These are phyloP conservation scores for Diutina pseudorugosa DNA, from an alignment of 1,139 yeast species.

Conservation along the genomic window DNA sequence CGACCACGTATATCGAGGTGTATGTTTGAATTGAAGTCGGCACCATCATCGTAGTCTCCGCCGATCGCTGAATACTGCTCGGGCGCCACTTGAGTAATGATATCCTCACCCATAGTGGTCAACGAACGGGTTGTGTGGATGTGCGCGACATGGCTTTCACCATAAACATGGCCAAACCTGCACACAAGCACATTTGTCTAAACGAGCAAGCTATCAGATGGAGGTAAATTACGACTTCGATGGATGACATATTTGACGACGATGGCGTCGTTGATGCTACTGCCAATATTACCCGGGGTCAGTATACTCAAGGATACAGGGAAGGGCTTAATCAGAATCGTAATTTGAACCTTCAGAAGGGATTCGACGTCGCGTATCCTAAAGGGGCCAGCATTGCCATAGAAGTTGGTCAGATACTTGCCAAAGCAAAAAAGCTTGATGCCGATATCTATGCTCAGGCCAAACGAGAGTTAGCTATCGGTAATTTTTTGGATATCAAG, in stretches of 20 bases:
- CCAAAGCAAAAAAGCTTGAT: slow-evolving; percentile 16
- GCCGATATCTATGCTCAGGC: slow-evolving; percentile 22
- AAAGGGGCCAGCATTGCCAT: slow-evolving; percentile 62
- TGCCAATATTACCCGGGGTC: slow-evolving; percentile 42
- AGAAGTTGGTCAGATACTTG: slow-evolving; percentile 55
- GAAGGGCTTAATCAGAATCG: slow-evolving; percentile 71
- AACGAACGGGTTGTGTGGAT: background rate
- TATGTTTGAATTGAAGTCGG: slow-evolving; percentile 50
- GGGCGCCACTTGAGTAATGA: slow-evolving; percentile 57
- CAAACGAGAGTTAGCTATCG: slow-evolving; percentile 36
- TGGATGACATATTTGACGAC: slow-evolving; percentile 1
- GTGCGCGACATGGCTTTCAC: background rate
- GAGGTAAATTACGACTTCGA: background rate
- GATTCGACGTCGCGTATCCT: slow-evolving; percentile 75
- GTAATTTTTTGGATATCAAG: slow-evolving; percentile 32
- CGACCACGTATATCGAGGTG: slow-evolving; percentile 55
- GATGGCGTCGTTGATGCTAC: slow-evolving; percentile 18
- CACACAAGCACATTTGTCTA: background rate
- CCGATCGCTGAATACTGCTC: slow-evolving; percentile 16
- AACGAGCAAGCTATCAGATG: background rate
- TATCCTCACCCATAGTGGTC: slow-evolving; percentile 22
- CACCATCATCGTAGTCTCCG: slow-evolving; percentile 11
- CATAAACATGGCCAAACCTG: background rate
- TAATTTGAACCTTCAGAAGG: slow-evolving; percentile 59
- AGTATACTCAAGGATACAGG: slow-evolving; percentile 70